phyloP scores from a whole-genome alignment of 495 filamentous ascomycete species.

The Talaromyces stipitatus region DNA sequence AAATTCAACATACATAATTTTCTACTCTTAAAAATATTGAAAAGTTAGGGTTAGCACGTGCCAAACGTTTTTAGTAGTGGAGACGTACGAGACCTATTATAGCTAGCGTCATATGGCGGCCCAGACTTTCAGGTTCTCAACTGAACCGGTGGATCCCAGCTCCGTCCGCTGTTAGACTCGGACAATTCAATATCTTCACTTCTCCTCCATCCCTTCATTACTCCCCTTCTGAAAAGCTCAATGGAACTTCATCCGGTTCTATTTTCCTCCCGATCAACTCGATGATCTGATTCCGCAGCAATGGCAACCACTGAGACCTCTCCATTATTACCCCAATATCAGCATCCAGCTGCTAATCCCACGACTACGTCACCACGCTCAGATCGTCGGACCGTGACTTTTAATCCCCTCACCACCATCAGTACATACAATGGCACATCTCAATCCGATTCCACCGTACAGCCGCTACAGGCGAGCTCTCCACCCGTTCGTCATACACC shows the following conservation, averaged over 20 bases:
- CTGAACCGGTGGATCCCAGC: neutral
- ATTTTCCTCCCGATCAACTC: neutral
- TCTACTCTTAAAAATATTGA: neutral
- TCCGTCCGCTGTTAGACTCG: neutral
- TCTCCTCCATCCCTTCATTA: neutral
- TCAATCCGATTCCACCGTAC: slow-evolving; percentile 34
- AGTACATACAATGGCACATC: slow-evolving; percentile 44
- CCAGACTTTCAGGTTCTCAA: neutral
- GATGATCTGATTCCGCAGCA: neutral
- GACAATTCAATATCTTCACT: neutral
- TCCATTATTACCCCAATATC: slow-evolving; percentile 38
- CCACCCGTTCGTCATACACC: slow-evolving; percentile 28
- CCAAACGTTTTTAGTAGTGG: neutral
- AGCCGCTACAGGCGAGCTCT: slow-evolving; percentile 31
- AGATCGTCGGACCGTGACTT: slow-evolving; percentile 56
- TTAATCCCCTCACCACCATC: slow-evolving; percentile 59
- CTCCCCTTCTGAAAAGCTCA: neutral
- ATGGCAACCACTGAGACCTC: slow-evolving; percentile 40
- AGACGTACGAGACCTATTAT: neutral
- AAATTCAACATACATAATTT: neutral
- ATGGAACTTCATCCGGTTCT: neutral
- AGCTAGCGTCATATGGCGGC: neutral
- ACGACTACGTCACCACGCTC: slow-evolving; percentile 35
- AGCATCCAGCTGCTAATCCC: slow-evolving; percentile 15
- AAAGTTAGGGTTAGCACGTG: neutral